Base-by-base conservation (phyloP, 306 rosid species). In the Quercus gilva region DNA sequence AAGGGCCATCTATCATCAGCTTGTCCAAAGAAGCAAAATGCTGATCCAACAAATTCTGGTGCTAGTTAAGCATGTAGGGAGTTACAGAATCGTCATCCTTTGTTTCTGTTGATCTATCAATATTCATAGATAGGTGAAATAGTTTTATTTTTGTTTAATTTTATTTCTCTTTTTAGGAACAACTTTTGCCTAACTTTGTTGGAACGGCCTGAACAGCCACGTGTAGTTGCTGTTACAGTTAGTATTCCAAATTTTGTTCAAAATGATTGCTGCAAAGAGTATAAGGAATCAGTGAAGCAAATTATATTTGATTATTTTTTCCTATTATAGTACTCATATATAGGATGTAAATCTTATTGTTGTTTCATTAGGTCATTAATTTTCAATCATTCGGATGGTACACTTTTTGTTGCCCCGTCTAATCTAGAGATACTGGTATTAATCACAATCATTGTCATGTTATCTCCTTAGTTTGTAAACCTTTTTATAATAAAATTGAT, bases 1-100 rank as follows among this genome's bases (percentile, higher is more conserved):
- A 95, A 95, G 87, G 99, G 99, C 9, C 99, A 95, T 85, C 19
- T 82, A 76, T 75, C 88, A 53, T 87, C 96, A 0, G 89, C 76
- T 55, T 92, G 99, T 82, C 96, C 94, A 41, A 88, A 85, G 86
- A 91, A 86, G 76, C 88, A 85, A 84, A 25, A 76, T 52, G 79
- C 17, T 7, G 74, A 69, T 63, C 71, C 90, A 57, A 68, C 80
- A 35, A 52, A 33, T 51, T 37, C 75, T 37, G 41, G 13, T 41
- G 58, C 89, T 78, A 76, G 73, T 51, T 89, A 78, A 85, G 61
- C 70, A 25, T 64, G 69, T 35, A 51, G 33, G 63, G 74, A 15
- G 61, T 28, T 71, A 35, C 15, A 25, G 65, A 55, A n/a, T 74
- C 0, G 5, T 0, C 71, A n/a, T 70, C 73, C 78, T 26, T 71